Evolutionary conservation across 495 filamentous ascomycete species (phyloP).

Genomic region (Neurospora sp.): DNA sequence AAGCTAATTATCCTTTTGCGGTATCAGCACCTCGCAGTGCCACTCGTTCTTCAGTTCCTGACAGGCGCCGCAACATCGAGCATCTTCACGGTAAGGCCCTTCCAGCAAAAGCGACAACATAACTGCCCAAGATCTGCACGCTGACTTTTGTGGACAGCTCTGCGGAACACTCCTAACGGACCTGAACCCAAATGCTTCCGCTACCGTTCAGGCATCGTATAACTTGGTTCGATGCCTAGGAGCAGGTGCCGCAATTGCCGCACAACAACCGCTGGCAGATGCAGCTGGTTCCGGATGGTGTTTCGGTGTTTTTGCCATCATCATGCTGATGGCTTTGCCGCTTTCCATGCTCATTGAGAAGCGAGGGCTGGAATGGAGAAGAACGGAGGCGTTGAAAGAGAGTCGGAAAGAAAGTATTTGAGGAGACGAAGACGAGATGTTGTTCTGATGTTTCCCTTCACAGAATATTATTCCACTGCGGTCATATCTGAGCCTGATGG

Average conservation of each 20-base stretch:
- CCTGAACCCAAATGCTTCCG: slow-evolving; percentile 14
- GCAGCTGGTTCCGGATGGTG: slow-evolving; percentile 6
- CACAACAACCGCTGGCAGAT: slow-evolving; percentile 7
- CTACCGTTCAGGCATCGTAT: slow-evolving; percentile 7
- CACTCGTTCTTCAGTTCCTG: slow-evolving; percentile 7
- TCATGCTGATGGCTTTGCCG: slow-evolving; percentile 3
- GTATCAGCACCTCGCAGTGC: slow-evolving; percentile 4
- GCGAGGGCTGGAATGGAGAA: background rate
- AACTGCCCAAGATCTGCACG: background rate
- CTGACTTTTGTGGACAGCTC: background rate
- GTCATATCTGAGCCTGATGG: background rate
- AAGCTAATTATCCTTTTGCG: background rate
- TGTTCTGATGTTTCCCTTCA: background rate
- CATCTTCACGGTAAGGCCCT: background rate
- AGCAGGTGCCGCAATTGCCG: slow-evolving; percentile 4
- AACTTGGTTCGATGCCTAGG: slow-evolving; percentile 6
- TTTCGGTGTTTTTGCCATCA: slow-evolving; percentile 6
- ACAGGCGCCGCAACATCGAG: slow-evolving; percentile 3
- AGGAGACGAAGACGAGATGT: background rate
- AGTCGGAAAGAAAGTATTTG: background rate
- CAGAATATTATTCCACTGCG: background rate
- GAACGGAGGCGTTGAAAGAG: background rate
- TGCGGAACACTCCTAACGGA: slow-evolving; percentile 18
- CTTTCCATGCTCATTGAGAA: background rate
- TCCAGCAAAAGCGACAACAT: background rate